Evolutionary conservation across 2,329 filamentous ascomycete genomes (phyloP), one percentile per base, ranked within the genome.

Genomic region (Alternaria hordeiaustralica): DNA sequence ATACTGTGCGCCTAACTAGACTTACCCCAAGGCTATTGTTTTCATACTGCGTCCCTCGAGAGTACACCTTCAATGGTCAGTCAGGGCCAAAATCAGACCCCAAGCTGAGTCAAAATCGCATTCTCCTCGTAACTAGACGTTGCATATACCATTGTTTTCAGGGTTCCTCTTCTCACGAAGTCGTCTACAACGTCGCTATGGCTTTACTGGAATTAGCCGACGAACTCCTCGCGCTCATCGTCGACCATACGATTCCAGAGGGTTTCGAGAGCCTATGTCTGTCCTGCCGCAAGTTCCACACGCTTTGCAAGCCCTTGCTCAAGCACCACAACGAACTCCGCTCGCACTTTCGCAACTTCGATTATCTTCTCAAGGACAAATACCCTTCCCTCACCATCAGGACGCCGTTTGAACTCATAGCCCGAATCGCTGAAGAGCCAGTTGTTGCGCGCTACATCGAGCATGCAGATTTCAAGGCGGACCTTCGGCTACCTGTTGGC

Each of bases 351-450:
- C 63, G 60, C 51, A 60, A 66, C 56, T 66, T 66, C 56, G 28
- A 26, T 63, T 66, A 66, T 57, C 33, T 23, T 46, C 18, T 45
- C 50, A 60, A 60, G 49, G 47, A 41, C 36, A 30, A 15, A 61
- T 10, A 61, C 46, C 46, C 57, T 53, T 60, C 47, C n/a, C 25
- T 60, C 44, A 54, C 44, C n/a, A 63, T 65, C 56, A 60, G 60
- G 41, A 57, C 60, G 54, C 60, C 56, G 26, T 66, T 66, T 61
- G 63, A 63, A 51, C 63, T 66, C 20, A 63, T 66, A 55, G 50
- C 60, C 55, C 60, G 60, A 23, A 66, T 66, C 63, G 63, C 60
- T 58, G 49, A 63, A 63, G 60, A 66, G 60, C 63, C 63, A 60
- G 30, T 66, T 46, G 63, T 66, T 63, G 56, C 63, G 44, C 63